Conservation (phyloP, 2,329 filamentous ascomycete genomes). For the Thielaviopsis musarum region DNA sequence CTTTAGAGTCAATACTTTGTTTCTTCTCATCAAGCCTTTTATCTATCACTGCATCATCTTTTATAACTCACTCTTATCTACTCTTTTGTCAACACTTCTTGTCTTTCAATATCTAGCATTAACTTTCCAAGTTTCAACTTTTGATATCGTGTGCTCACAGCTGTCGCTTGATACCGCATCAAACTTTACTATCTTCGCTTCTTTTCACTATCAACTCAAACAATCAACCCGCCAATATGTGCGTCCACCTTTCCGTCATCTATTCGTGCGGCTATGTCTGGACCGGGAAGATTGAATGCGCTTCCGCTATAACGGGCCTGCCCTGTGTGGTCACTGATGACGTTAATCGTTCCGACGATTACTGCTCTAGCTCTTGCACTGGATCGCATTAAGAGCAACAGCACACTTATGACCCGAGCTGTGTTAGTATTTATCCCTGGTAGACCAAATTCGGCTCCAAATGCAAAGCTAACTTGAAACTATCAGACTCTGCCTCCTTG, state of each 20-base stretch:
- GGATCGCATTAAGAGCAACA: neutral
- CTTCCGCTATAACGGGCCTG: neutral
- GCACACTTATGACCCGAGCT: no score
- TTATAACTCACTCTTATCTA: neutral
- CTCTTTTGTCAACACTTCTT: neutral
- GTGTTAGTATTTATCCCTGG: no score
- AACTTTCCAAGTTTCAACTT: no score
- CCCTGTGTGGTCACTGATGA: neutral
- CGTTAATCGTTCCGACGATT: neutral
- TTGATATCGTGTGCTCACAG: no score
- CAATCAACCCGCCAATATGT: neutral
- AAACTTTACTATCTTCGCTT: neutral
- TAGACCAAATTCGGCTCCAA: no score
- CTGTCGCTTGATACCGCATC: no score
- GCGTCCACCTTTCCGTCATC: slow-evolving; percentile 3
- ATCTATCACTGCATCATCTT: neutral
- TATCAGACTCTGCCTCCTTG: no score
- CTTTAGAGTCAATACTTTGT: neutral
- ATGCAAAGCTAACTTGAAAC: no score
- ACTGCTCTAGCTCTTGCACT: neutral
- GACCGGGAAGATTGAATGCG: neutral
- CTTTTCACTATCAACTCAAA: neutral
- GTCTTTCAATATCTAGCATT: no score
- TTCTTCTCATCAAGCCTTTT: neutral
- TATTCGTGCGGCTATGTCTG: slow-evolving; percentile 6